Evolutionary conservation across 345 rosid species (phyloP), one percentile per base, ranked within the genome.

Genomic region (Salix viminalis): DNA sequence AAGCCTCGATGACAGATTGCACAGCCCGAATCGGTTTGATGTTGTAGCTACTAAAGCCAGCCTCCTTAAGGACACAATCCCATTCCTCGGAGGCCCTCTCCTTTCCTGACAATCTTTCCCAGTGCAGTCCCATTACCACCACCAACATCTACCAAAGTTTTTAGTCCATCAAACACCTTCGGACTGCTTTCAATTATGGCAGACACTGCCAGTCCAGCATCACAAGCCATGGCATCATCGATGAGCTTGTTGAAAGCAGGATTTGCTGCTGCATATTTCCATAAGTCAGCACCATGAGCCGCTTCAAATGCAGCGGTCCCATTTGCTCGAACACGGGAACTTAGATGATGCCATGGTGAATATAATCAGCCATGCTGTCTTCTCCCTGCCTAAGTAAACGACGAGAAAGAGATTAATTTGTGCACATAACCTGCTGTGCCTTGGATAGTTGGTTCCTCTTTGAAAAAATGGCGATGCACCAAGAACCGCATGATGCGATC

Each of bases 11-110:
- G 16, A 89, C 69, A 30, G 84, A 78, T 50, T 85, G 90, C 12
- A 90, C 69, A 26, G 85, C 81, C 10, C 71, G 79, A 50, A 88
- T 81, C 16, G 84, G 78, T 34, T 76, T 88, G 50, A 89, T 74
- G 15, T 76, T 84, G 75, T 79, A 78, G 8, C 85, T 76, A 39
- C 70, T 79, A 77, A 91, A 90, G 5, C 97, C 98, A 56, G 94
- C 89, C 54, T 85, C 66, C 8, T 6, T 34, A 67, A 94, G 87
- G 46, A 94, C 82, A 69, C 71, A 81, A 13, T 79, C 87, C 94
- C 96, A 94, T 72, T 94, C 97, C 65, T 87, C 75, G 24, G 72
- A 66, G 28, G 88, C 90, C 76, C 98, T 77, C 71, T 92, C 97
- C 77, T 88, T 88, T 61, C 94, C 97, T 10, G 6, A 86, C 85